Conservation (phyloP, 2,329 filamentous ascomycete genomes). For the Stagonosporopsis tanaceti region DNA sequence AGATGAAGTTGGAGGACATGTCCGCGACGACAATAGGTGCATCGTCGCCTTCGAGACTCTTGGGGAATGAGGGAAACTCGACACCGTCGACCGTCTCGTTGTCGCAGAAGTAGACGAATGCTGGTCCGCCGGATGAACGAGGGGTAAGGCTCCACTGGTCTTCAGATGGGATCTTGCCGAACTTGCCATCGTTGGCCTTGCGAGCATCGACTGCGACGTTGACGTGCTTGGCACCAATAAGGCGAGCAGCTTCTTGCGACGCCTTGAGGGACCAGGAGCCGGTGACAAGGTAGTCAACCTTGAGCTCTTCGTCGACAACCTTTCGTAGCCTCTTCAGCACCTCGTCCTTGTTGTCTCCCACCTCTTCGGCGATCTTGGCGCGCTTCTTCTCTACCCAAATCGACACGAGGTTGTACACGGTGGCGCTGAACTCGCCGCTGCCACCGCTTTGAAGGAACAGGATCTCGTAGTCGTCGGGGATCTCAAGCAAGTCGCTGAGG, state of each 20-base stretch:
- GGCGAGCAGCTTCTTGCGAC: slow-evolving; percentile 78
- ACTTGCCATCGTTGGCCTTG: slow-evolving; percentile 76
- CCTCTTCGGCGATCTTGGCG: slow-evolving; percentile 64
- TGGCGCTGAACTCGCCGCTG: slow-evolving; percentile 83
- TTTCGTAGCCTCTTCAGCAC: slow-evolving; percentile 68
- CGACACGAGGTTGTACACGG: slow-evolving; percentile 82
- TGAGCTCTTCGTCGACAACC: slow-evolving; percentile 73
- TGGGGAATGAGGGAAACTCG: slow-evolving; percentile 80
- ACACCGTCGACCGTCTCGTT: slow-evolving; percentile 96
- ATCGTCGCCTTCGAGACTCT: slow-evolving; percentile 69
- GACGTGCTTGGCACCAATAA: slow-evolving; percentile 80
- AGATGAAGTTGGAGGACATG: slow-evolving; percentile 94
- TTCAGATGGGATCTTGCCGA: slow-evolving; percentile 81
- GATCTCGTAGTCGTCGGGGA: slow-evolving; percentile 86
- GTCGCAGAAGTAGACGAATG: slow-evolving; percentile 88
- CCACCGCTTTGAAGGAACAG: slow-evolving; percentile 90
- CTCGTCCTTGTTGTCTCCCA: slow-evolving; percentile 63
- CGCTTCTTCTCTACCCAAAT: slow-evolving; percentile 80
- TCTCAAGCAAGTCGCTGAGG: slow-evolving; percentile 76
- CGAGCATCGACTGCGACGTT: slow-evolving; percentile 77
- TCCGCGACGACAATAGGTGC: slow-evolving; percentile 82
- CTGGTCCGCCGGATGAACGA: slow-evolving; percentile 62
- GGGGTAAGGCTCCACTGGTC: slow-evolving; percentile 75
- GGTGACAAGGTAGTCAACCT: slow-evolving; percentile 89
- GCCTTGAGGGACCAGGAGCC: slow-evolving; percentile 93